Evolutionary conservation across 140 eudicot genomes (phyloP).

Genomic region (Anethum foeniculum): DNA sequence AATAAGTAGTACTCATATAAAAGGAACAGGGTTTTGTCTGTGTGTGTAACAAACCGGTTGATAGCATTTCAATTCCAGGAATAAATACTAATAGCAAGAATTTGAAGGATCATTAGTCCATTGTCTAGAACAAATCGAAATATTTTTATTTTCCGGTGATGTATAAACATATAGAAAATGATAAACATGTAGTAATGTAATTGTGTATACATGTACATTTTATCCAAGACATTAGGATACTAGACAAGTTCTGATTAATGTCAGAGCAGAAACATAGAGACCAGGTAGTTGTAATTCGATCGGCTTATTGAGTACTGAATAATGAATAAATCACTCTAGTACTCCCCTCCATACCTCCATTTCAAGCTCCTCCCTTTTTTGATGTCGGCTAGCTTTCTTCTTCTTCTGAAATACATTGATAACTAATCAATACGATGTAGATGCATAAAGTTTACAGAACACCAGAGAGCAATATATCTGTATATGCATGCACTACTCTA

Average conservation of each 20-base stretch:
- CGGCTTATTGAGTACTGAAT: not conserved
- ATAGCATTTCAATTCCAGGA: not conserved
- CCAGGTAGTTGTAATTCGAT: not conserved
- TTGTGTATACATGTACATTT: no score
- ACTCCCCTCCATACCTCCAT: constrained; percentile 53
- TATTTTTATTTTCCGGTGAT: not conserved
- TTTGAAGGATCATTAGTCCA: not conserved
- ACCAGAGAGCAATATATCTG: not conserved
- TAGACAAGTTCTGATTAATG: not conserved
- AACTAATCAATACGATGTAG: not conserved
- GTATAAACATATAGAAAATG: not conserved
- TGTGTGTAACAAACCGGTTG: not conserved
- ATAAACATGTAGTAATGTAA: not conserved
- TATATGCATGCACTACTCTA: not conserved
- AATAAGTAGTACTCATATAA: not conserved
- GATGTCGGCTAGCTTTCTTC: constrained; percentile 42
- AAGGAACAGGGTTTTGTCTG: not conserved
- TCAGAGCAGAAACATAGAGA: not conserved
- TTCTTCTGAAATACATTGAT: constrained; percentile 27
- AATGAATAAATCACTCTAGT: not conserved
- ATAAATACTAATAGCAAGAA: not conserved
- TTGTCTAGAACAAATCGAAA: not conserved
- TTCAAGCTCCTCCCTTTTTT: constrained; percentile 72
- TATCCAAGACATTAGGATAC: not conserved
- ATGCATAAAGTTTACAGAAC: not conserved